phyloP scores from a whole-genome alignment of 208 protist species.

The Leishmania turanica region DNA sequence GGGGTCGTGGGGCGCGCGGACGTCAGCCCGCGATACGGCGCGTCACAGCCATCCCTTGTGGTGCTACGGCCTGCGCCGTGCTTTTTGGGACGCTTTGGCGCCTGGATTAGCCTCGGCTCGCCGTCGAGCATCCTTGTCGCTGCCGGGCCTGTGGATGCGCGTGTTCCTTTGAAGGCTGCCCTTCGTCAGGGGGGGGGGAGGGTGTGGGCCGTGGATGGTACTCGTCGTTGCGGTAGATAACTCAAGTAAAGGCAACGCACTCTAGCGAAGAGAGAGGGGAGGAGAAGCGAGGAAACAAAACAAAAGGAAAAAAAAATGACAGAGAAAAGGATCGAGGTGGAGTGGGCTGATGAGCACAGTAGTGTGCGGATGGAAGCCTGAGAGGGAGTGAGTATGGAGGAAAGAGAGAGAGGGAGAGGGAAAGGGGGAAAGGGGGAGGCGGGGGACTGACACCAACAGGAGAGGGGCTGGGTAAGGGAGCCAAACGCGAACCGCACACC shows the following conservation, averaged over 20 bases:
- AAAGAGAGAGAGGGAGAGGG: not conserved
- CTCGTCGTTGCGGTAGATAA: not conserved
- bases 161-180: not conserved
- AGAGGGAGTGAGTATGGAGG: not conserved
- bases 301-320: not conserved
- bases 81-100: constrained; percentile 17
- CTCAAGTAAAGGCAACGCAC: not conserved
- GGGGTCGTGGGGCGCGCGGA: constrained; percentile 17
- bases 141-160: not conserved
- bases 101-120: constrained; percentile 71
- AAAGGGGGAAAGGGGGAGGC: too few relatives aligned
- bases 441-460: not conserved
- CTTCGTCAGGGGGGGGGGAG: not conserved
- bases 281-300: not conserved
- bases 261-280: constrained; percentile 1
- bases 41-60: not conserved
- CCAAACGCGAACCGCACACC: not conserved
- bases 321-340: not conserved
- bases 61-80: constrained; percentile 7
- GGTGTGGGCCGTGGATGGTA: not conserved
- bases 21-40: constrained; percentile 5
- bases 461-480: constrained; percentile 1
- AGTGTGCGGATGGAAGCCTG: not conserved
- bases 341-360: not conserved
- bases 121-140: constrained; percentile 22